Evolutionary conservation across 108 stramenopile species (phyloP), one percentile per base, ranked within the genome.

Genomic region (Fistulifera pelliculosa): DNA sequence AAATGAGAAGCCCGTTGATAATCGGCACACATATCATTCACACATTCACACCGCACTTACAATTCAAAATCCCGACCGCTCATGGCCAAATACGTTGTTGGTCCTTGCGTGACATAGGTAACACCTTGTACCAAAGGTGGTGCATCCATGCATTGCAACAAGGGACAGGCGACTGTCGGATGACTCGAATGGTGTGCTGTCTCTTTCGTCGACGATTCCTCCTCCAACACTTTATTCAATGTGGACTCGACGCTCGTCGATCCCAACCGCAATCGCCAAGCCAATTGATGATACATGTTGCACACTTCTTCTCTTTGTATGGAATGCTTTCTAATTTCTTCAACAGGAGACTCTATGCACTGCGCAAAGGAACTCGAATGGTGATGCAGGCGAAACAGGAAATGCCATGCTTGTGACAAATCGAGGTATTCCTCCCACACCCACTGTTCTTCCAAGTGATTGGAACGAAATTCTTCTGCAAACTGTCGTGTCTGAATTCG

Each of bases 11-110:
- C 38, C n/a, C n/a, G n/a, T n/a, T n/a, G n/a, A n/a, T n/a, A n/a
- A n/a, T n/a, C n/a, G n/a, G n/a, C n/a, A n/a, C n/a, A n/a, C n/a
- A n/a, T n/a, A n/a, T n/a, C n/a, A n/a, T n/a, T n/a, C n/a, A n/a
- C n/a, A n/a, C n/a, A n/a, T n/a, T n/a, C n/a, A n/a, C 68, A 43
- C 14, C 54, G 59, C 6, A 71, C 76, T 50, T 77, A 82, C 43
- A 83, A 58, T 64, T 87, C 85, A 65, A 83, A 87, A 45, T 67
- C 71, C 31, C 62, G 71, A 2, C 81, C 85, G 57, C 76, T 83
- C 56, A 87, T 70, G 0, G 69, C 85, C 0, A 87, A 47, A 49
- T 71, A 87, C 18, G 79, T 65, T 57, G 77, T 78, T 48, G 65
- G 58, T 28, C 69, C 75, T 26, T 86, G 79, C n/a, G 58, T 55